Percentiles rank a stretch among this genome's conserved stretches.
These are phyloP conservation scores for Diaporthe sp. DNA, from an alignment of 2,329 filamentous ascomycete genomes.

Conservation along the genomic window DNA sequence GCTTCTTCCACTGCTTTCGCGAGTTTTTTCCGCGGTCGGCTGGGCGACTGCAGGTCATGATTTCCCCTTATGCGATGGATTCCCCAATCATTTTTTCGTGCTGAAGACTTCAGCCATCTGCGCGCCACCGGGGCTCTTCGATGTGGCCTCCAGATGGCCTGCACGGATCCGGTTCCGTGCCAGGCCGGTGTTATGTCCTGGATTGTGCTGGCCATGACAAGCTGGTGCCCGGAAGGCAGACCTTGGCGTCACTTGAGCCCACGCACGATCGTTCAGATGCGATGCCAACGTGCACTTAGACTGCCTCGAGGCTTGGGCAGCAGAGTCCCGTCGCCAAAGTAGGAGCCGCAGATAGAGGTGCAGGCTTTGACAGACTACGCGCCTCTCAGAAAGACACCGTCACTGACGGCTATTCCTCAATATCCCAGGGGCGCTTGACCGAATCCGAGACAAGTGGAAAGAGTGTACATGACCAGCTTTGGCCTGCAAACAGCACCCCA, in stretches of 20 bases:
- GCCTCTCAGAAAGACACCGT: background rate
- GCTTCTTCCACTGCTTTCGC: background rate
- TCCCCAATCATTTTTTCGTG: background rate
- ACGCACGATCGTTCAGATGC: background rate
- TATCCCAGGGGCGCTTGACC: slow-evolving; percentile 68
- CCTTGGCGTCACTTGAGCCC: background rate
- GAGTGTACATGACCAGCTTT: slow-evolving; percentile 97
- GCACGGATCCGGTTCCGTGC: too few species aligned
- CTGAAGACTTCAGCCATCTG: background rate
- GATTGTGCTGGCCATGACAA: too few species aligned
- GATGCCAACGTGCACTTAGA: background rate
- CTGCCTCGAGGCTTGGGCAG: background rate
- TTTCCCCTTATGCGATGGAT: too few species aligned
- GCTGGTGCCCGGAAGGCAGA: too few species aligned
- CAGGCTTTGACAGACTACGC: slow-evolving; percentile 57
- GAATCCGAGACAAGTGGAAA: slow-evolving; percentile 83
- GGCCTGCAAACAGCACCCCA: slow-evolving; percentile 88
- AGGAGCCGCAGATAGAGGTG: background rate
- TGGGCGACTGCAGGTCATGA: too few species aligned
- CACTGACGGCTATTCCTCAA: background rate
- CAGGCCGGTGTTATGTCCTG: too few species aligned
- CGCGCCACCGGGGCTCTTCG: background rate
- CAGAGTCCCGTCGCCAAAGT: background rate
- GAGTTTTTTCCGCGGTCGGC: background rate
- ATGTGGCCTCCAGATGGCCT: too few species aligned